Conservation (phyloP, 2,329 filamentous ascomycete genomes). For the Nemania sp. region DNA sequence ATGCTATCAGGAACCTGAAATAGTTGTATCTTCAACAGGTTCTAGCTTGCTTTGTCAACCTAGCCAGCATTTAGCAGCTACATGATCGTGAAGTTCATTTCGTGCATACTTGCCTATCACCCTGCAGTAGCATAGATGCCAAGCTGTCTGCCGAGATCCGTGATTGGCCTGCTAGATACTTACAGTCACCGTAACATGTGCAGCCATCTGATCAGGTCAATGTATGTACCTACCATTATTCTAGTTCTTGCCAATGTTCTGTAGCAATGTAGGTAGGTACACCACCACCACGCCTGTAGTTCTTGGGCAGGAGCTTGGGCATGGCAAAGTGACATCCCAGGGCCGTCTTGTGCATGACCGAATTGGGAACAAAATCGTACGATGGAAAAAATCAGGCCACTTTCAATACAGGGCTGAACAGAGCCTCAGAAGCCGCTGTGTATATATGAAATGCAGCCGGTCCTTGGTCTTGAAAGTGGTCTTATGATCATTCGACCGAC, state of each 20-base stretch:
- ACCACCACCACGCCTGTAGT: not conserved
- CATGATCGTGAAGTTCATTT: not conserved
- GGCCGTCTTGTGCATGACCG: constrained; percentile 31
- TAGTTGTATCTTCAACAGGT: constrained; percentile 13
- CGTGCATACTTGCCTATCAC: constrained; percentile 22
- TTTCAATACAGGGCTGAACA: constrained; percentile 31
- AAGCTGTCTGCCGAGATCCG: constrained; percentile 24
- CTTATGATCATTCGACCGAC: constrained; percentile 35
- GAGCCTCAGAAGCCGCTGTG: constrained; percentile 25
- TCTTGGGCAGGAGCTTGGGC: not conserved
- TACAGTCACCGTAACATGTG: not conserved
- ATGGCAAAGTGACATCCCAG: constrained; percentile 26
- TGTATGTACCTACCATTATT: not conserved
- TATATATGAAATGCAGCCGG: constrained; percentile 34
- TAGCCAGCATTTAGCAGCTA: constrained; percentile 1
- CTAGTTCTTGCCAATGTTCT: constrained; percentile 2
- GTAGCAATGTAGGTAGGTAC: not conserved
- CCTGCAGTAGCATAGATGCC: constrained; percentile 27
- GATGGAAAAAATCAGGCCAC: constrained; percentile 38
- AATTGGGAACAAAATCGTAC: constrained; percentile 32
- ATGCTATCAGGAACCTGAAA: constrained; percentile 8
- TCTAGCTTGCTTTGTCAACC: constrained; percentile 4
- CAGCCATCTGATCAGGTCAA: constrained; percentile 8
- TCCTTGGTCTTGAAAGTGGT: constrained; percentile 24
- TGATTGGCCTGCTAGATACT: constrained; percentile 7